These are phyloP conservation scores for Syzygium aqueum DNA, from an alignment of 345 rosid genomes.

Conservation along the genomic window DNA sequence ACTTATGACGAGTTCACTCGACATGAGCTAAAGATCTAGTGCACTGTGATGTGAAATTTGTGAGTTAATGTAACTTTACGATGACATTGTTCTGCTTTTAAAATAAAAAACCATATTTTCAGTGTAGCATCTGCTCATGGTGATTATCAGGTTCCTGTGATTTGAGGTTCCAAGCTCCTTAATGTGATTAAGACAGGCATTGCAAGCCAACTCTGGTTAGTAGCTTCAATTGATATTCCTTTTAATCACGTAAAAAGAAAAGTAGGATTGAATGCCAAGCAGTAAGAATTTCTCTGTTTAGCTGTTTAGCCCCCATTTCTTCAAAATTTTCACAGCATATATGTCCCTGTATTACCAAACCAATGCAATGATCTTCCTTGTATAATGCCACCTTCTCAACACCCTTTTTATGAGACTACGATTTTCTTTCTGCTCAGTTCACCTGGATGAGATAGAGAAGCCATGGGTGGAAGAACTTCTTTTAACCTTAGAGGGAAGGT, in stretches of 20 bases:
- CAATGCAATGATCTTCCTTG: not conserved
- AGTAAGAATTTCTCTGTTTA: not conserved
- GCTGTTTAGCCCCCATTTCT: not conserved
- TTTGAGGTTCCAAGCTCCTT: not conserved
- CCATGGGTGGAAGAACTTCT: not conserved
- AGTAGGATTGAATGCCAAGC: not conserved
- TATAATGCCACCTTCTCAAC: not conserved
- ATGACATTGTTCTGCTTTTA: not conserved
- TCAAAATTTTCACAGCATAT: not conserved
- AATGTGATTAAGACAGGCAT: not conserved
- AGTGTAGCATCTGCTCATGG: not conserved
- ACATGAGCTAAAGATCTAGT: not conserved
- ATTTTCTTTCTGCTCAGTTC: not conserved
- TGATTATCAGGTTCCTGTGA: not conserved
- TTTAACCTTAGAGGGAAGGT: not conserved
- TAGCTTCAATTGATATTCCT: not conserved
- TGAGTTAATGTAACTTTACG: not conserved
- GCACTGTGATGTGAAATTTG: not conserved
- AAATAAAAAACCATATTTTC: not conserved
- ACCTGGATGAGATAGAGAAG: not conserved
- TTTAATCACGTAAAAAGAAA: not conserved
- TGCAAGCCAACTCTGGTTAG: not conserved
- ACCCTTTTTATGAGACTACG: not conserved
- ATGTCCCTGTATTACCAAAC: not conserved
- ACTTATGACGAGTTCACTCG: fast-evolving